These are phyloP conservation scores for Cladophialophora exuberans DNA, from an alignment of 2,329 filamentous ascomycete genomes.

Conservation along the genomic window DNA sequence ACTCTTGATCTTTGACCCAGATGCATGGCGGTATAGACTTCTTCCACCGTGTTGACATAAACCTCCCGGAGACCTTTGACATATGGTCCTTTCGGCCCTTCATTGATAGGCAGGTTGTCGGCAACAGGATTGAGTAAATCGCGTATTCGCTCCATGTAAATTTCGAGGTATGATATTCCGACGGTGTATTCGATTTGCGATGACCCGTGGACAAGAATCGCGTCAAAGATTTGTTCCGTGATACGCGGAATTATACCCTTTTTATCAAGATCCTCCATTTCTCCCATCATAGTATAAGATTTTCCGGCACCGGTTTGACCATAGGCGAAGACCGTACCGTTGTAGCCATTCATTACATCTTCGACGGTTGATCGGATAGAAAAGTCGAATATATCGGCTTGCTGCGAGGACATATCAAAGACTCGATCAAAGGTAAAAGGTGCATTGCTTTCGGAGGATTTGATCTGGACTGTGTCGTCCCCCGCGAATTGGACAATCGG, in stretches of 20 bases:
- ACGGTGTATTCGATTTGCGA: constrained; percentile 98
- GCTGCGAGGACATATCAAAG: constrained; percentile 89
- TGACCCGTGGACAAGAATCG: constrained; percentile 81
- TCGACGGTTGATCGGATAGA: constrained; percentile 95
- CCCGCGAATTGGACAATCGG: constrained; percentile 88
- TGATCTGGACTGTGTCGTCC: constrained; percentile 75
- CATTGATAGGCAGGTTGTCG: constrained; percentile 96
- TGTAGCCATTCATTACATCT: constrained; percentile 98
- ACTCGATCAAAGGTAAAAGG: constrained; percentile 97
- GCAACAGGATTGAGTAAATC: constrained; percentile 91
- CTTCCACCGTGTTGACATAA: constrained; percentile 91
- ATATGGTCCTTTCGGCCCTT: constrained; percentile 95
- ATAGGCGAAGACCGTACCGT: constrained; percentile 98
- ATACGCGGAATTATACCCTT: constrained; percentile 97
- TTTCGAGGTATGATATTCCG: constrained; percentile 98
- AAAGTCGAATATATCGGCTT: constrained; percentile 96
- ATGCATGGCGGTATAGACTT: constrained; percentile 96
- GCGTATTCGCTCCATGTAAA: constrained; percentile 98
- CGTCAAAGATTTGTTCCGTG: constrained; percentile 95
- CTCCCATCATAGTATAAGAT: constrained; percentile 98
- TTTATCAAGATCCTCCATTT: constrained; percentile 85
- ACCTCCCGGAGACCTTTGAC: constrained; percentile 94
- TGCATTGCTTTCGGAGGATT: constrained; percentile 82
- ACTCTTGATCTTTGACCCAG: constrained; percentile 85
- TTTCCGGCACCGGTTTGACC: constrained; percentile 98